phyloP scores from a whole-genome alignment of 441 rosid genomes.

The Erodium texanum region DNA sequence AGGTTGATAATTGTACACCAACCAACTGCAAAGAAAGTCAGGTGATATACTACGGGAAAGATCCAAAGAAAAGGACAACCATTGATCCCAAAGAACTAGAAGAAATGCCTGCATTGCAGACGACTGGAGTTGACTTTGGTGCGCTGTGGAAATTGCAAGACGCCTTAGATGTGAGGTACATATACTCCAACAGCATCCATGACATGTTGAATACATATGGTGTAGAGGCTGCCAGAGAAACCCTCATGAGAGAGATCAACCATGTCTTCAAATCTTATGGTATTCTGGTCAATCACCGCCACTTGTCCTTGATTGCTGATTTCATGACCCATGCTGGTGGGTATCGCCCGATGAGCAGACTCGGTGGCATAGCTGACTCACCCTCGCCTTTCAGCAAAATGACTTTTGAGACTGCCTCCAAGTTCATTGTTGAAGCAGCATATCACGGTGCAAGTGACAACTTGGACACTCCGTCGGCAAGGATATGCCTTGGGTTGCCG shows the following conservation, averaged over 20 bases:
- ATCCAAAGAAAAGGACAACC: slow-evolving; percentile 55
- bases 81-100: slow-evolving; percentile 46
- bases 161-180: slow-evolving; percentile 57
- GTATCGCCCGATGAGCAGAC: slow-evolving; percentile 87
- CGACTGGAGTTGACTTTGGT: slow-evolving; percentile 64
- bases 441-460: slow-evolving; percentile 54
- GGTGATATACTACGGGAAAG: slow-evolving; percentile 69
- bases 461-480: slow-evolving; percentile 78
- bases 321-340: slow-evolving; percentile 84
- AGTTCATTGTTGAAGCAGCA: slow-evolving; percentile 89
- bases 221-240: slow-evolving; percentile 90
- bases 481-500: slow-evolving; percentile 89
- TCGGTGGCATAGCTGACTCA: slow-evolving; percentile 81
- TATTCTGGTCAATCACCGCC: slow-evolving; percentile 69
- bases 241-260: slow-evolving; percentile 75
- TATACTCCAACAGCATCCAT: slow-evolving; percentile 73
- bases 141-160: slow-evolving; percentile 69
- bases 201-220: slow-evolving; percentile 71
- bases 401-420: slow-evolving; percentile 89
- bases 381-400: slow-evolving; percentile 77
- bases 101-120: slow-evolving; percentile 57
- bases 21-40: slow-evolving; percentile 55
- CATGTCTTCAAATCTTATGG: slow-evolving; percentile 77
- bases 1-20: slow-evolving; percentile 49
- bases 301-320: slow-evolving; percentile 77